Conservation (phyloP, 2,329 filamentous ascomycete species). For the Cladosporium sp. region DNA sequence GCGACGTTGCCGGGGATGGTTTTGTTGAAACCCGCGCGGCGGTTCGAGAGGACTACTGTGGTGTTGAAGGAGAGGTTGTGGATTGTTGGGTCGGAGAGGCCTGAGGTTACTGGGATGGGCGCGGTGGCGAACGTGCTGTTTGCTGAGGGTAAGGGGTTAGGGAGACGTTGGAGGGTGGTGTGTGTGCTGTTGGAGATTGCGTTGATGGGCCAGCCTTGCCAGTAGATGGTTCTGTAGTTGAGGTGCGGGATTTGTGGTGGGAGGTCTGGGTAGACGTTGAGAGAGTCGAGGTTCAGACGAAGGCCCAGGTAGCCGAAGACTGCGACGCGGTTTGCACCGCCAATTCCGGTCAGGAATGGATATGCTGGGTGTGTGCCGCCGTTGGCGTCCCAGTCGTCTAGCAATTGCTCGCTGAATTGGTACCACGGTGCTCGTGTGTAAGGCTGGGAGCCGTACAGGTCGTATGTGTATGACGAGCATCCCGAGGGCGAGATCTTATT, state of each 20-base stretch:
- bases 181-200: slow-evolving; percentile 64
- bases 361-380: slow-evolving; percentile 69
- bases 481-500: slow-evolving; percentile 66
- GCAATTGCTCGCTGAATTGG: slow-evolving; percentile 68
- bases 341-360: slow-evolving; percentile 70
- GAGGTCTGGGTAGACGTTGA: slow-evolving; percentile 65
- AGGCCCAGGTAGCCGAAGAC: slow-evolving; percentile 69
- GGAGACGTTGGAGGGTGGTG: slow-evolving; percentile 59
- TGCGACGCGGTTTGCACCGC: slow-evolving; percentile 66
- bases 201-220: slow-evolving; percentile 64
- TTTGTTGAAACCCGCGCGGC: slow-evolving; percentile 54
- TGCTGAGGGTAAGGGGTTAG: slow-evolving; percentile 52
- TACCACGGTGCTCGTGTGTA: slow-evolving; percentile 68
- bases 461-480: slow-evolving; percentile 68
- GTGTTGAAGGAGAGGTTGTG: slow-evolving; percentile 42
- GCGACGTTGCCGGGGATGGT: slow-evolving; percentile 62
- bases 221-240: slow-evolving; percentile 65
- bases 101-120: slow-evolving; percentile 60
- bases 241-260: slow-evolving; percentile 65
- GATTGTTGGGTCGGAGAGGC: slow-evolving; percentile 47
- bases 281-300: slow-evolving; percentile 57
- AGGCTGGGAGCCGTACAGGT: slow-evolving; percentile 62
- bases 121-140: slow-evolving; percentile 55
- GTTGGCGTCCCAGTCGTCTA: slow-evolving; percentile 61
- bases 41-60: slow-evolving; percentile 58